A percentile compares a stretch with the other conserved stretches of the same genome.
phyloP scores from a whole-genome alignment of 495 filamentous ascomycete species.

The Clavariopsis aquatica region DNA sequence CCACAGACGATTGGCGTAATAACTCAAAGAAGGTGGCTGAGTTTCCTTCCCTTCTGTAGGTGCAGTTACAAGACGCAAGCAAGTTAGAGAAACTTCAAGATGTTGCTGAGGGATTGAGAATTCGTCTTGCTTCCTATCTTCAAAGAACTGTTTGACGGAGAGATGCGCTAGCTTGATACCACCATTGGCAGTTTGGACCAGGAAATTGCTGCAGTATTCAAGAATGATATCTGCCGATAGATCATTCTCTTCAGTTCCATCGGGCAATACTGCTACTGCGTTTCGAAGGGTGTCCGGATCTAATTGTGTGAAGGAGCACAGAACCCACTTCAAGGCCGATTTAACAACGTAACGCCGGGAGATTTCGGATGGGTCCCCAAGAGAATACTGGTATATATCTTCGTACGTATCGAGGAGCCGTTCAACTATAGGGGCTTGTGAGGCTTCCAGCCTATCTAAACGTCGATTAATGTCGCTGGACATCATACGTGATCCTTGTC shows the following conservation, averaged over 20 bases:
- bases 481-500: background rate
- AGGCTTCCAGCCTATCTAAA: constrained; percentile 1
- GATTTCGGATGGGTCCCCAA: background rate
- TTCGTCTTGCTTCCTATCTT: background rate
- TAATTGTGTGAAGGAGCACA: constrained; percentile 6
- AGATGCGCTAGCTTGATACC: constrained; percentile 6
- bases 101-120: constrained; percentile 1
- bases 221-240: background rate
- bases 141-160: background rate
- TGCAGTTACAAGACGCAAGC: background rate
- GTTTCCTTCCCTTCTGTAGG: background rate
- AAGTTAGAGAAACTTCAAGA: background rate
- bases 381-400: constrained; percentile 1
- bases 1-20: background rate
- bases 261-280: background rate
- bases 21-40: background rate
- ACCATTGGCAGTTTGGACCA: background rate
- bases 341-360: background rate
- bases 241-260: background rate
- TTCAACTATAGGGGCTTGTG: background rate
- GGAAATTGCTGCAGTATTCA: background rate
- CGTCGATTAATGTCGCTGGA: constrained; percentile 1
- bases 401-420: background rate
- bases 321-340: background rate
- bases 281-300: background rate